Base-by-base conservation (phyloP, 1,284 basidiomycete species). In the Apiotrichum sp. region DNA sequence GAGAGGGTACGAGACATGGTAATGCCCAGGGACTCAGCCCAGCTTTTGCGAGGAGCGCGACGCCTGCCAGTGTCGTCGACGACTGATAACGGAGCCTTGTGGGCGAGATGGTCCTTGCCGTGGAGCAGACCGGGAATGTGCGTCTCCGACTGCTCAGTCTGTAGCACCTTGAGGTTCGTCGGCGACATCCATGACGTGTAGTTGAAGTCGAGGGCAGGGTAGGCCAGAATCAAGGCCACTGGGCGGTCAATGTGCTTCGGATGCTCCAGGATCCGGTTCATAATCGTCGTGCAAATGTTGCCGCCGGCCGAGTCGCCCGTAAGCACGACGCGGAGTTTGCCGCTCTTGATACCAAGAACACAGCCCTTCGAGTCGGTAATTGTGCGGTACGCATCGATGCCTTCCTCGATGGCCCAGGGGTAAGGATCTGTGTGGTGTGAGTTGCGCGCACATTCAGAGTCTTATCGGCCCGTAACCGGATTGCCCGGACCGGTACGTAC, bases 151-250 rank as follows among this genome's bases (percentile, higher is more conserved):
- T 92, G 87, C 67, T 91, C 89, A 14, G 78, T 76, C 51, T 87
- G 83, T 10, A 98, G 79, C 10, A 95, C 87, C 4, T 84, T 83
- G 48, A 98, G 79, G 72, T 96, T 86, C 22, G 83, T 82, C 1
- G 87, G 86, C 0, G 92, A 86, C 93, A 98, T 97, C 95, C 95
- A 98, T 31, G 91, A 91, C 0, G 88, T 89, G 72, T 93, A 98
- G 72, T 96, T 95, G 79, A 98, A 98, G 73, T 98, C 95, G 50
- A 98, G 82, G 16, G 78, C 78, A 3, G 80, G 78, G 62, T 82
- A 83, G 80, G 88, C 57, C 53, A 96, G 83, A 31, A 96, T 84
- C 50, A 98, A 79, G 1, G 89, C 88, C 46, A 87, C 78, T 1
- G 95, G 95, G 31, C 78, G 78, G 10, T 76, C 78, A 16, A 80